A percentile compares a stretch with the other conserved stretches of the same genome.
These are phyloP conservation scores for Psidium friedrichsthalianum DNA, from an alignment of 345 rosid species.

Conservation along the genomic window DNA sequence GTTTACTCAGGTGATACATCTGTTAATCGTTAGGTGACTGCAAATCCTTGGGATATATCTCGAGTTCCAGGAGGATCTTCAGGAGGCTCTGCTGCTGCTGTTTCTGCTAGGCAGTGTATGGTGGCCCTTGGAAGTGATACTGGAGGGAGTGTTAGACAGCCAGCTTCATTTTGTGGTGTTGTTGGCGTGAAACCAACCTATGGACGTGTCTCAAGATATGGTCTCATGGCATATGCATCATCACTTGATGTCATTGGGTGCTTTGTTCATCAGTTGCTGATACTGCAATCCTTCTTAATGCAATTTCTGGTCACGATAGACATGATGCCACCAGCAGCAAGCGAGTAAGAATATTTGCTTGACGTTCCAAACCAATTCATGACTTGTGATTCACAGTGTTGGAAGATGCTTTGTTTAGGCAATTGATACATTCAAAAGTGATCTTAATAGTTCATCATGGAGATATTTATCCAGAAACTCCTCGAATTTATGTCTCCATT, in stretches of 20 bases:
- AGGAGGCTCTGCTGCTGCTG: slow-evolving; percentile 95
- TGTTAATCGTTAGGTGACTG: slow-evolving; percentile 57
- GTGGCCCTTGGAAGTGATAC: slow-evolving; percentile 96
- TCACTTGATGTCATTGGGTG: slow-evolving; percentile 92
- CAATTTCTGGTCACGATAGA: slow-evolving; percentile 70
- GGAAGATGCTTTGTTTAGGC: background rate
- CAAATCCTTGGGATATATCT: slow-evolving; percentile 86
- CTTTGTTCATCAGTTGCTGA: slow-evolving; percentile 78
- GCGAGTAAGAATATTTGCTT: slow-evolving; percentile 24
- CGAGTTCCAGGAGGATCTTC: slow-evolving; percentile 97
- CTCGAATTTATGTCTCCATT: background rate
- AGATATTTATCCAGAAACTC: background rate
- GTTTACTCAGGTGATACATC: slow-evolving; percentile 33
- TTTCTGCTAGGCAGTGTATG: slow-evolving; percentile 80
- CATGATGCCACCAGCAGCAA: slow-evolving; percentile 78
- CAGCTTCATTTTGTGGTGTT: slow-evolving; percentile 91
- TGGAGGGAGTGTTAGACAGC: slow-evolving; percentile 98
- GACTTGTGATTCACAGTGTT: background rate
- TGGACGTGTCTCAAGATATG: slow-evolving; percentile 92
- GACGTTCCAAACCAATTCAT: background rate
- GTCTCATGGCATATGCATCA: slow-evolving; percentile 93
- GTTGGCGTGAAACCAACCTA: slow-evolving; percentile 93
- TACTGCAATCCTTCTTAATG: slow-evolving; percentile 76
- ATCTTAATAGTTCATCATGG: background rate
- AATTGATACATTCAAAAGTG: background rate